Percentiles rank a stretch among this genome's conserved stretches.
Evolutionary conservation across 345 rosid genomes (phyloP).

Genomic region (Geranium rotundifolium): DNA sequence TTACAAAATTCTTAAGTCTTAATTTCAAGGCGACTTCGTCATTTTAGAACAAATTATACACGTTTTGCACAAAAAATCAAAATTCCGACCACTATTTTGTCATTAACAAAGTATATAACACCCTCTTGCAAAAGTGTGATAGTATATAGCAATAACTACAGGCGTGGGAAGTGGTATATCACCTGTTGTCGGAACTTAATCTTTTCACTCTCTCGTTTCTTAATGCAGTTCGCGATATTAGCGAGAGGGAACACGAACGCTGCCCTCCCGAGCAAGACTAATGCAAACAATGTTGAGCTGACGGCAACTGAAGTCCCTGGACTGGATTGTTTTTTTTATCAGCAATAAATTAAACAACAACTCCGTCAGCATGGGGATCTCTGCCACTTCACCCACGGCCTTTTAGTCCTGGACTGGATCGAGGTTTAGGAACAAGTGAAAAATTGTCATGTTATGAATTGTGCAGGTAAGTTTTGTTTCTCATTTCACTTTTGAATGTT

Average conservation of each 20-base stretch:
- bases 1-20: no score
- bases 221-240: slow-evolving; percentile 29
- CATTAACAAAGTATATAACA: no score
- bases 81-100: no score
- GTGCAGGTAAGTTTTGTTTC: no score
- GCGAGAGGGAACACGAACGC: slow-evolving; percentile 52
- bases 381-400: no score
- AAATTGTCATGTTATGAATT: not conserved
- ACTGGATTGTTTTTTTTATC: slow-evolving; percentile 16
- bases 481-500: not conserved
- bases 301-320: slow-evolving; percentile 35
- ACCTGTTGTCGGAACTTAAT: slow-evolving; percentile 51
- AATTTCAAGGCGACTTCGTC: no score
- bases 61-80: no score
- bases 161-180: not conserved
- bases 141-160: no score
- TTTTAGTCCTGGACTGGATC: slow-evolving; percentile 24
- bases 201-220: slow-evolving; percentile 17
- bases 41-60: no score
- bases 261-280: slow-evolving; percentile 53
- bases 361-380: no score
- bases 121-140: no score
- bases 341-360: no score
- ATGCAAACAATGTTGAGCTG: slow-evolving; percentile 36
- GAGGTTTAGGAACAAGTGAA: not conserved